Conservation (phyloP, 768 basidiomycete genomes). For the Russula dissimulans region DNA sequence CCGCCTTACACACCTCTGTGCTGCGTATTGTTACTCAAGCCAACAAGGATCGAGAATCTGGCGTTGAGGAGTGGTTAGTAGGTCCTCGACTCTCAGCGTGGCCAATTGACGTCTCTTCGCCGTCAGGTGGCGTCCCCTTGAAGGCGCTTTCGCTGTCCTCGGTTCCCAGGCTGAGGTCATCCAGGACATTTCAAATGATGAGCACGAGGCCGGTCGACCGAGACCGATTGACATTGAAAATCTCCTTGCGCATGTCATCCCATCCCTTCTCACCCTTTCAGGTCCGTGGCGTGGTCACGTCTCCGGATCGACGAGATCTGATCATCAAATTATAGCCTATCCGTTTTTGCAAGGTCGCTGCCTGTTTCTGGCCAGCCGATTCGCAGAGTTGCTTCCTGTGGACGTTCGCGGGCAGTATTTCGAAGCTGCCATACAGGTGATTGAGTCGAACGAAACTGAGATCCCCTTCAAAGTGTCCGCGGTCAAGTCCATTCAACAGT, state of each 20-base stretch:
- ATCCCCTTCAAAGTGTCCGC: slow-evolving; percentile 93
- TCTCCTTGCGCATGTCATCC: slow-evolving; percentile 71
- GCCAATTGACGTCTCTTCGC: slow-evolving; percentile 1
- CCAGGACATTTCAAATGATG: slow-evolving; percentile 68
- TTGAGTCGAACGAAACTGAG: slow-evolving; percentile 61
- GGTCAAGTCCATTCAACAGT: slow-evolving; percentile 92
- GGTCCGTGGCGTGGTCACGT: slow-evolving; percentile 39
- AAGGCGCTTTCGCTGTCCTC: slow-evolving; percentile 72
- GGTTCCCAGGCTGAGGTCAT: slow-evolving; percentile 75
- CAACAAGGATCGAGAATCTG: slow-evolving; percentile 42
- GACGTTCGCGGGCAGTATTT: slow-evolving; percentile 78
- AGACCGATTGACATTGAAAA: slow-evolving; percentile 71
- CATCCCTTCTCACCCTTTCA: slow-evolving; percentile 57
- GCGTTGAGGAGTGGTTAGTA: slow-evolving; percentile 55
- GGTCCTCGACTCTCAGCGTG: neutral
- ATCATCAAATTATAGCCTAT: slow-evolving; percentile 40
- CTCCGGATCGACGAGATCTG: neutral
- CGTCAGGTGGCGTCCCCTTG: slow-evolving; percentile 84
- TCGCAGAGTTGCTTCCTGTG: slow-evolving; percentile 59
- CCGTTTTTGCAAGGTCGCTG: slow-evolving; percentile 94
- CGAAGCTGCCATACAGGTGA: slow-evolving; percentile 74
- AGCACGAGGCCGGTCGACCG: slow-evolving; percentile 49
- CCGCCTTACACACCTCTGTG: slow-evolving; percentile 45
- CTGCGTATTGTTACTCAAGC: slow-evolving; percentile 51
- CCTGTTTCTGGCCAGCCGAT: slow-evolving; percentile 92